These are phyloP conservation scores for Pseudopithomyces maydicus DNA, from an alignment of 2,329 filamentous ascomycete species.

Conservation along the genomic window DNA sequence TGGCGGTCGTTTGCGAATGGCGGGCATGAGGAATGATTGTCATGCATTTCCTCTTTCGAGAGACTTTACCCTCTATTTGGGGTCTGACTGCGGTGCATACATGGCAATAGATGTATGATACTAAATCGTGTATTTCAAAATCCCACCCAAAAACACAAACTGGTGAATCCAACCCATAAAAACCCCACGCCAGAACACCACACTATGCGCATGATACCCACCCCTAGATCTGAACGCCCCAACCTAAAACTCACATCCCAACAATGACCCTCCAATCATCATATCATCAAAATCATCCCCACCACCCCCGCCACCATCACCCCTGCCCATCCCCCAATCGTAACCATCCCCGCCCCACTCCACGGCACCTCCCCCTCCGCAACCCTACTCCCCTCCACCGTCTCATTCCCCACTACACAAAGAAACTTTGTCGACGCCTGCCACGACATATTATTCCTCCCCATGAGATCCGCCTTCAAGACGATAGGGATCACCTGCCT, in stretches of 20 bases:
- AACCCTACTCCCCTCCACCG: neutral
- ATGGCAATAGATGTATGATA: no score
- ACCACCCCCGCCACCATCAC: neutral
- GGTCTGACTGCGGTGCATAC: no score
- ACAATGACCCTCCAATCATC: neutral
- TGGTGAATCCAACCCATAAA: no score
- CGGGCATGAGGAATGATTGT: neutral
- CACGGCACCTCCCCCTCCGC: neutral
- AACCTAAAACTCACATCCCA: no score
- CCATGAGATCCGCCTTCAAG: neutral
- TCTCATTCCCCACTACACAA: neutral
- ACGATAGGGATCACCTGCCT: neutral
- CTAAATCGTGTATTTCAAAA: no score
- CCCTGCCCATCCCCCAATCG: neutral
- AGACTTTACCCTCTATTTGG: no score
- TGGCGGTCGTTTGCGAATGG: neutral
- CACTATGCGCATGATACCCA: no score
- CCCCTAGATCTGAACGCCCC: no score
- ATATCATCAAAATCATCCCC: neutral
- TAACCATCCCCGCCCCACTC: neutral
- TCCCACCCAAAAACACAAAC: no score
- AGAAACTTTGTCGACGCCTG: neutral
- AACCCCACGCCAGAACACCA: no score
- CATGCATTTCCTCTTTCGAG: no score
- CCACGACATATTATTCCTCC: neutral